Base-by-base conservation (phyloP, 140 eudicot species). In the Bidens hawaiensis region DNA sequence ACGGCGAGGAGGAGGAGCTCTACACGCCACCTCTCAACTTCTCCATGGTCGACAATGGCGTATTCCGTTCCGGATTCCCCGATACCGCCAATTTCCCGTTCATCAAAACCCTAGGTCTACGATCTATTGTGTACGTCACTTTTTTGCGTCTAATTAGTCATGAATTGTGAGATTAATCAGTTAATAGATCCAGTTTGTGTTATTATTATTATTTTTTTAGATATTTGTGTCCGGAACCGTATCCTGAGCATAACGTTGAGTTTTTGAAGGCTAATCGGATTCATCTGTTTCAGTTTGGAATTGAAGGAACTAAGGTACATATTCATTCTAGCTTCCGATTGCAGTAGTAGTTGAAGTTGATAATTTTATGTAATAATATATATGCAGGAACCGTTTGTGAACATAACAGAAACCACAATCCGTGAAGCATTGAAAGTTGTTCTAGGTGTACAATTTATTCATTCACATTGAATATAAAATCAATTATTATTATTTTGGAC, bases 221-320 rank as follows among this genome's bases (percentile, higher is more conserved):
- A 59, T 91, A 80, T 65, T 45, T 91, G 73, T 91, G 98, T 36
- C 91, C 98, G 16, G 98, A 91, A 75, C 95, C 95, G 1, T 91
- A 87, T 64, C 96, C 95, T 12, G 95, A 82, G 66, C 79, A 72
- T 25, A 87, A 87, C 72, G 26, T 78, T 53, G 88, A 87, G 73
- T 84, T 76, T 65, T 64, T 70, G 70, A 71, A 76, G 64, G 69
- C 74, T 31, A 87, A 91, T 66, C 82, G 82, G 64, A 87, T 91
- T 58, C 79, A 69, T 57, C 72, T 91, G 47, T 87, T 77, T 67
- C 98, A 91, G 67, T 87, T 87, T 46, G 98, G 91, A 51, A 88
- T 91, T 10, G 96, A 87, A 54, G 91, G 95, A 22, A 68, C 81
- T 26, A 91, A 91, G 81, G 98, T 91, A 81, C 16, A 3, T 16